Evolutionary conservation across 306 rosid genomes (phyloP), one percentile per base, ranked within the genome.

Genomic region (Lathyrus tuberosus): DNA sequence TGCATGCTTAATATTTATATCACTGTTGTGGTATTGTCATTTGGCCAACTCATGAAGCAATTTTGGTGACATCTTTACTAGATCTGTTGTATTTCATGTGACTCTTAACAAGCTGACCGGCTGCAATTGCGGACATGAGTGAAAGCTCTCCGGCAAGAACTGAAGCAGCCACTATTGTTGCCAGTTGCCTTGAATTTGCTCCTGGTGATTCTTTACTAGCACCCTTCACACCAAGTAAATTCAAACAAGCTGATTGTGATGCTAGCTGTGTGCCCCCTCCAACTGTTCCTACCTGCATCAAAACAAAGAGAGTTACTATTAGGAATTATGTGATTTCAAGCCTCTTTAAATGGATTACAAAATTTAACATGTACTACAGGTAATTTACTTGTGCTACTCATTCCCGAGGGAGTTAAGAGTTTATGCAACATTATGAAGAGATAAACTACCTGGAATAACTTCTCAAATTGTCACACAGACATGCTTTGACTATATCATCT

Each of bases 241-340:
- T 94, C 51, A 94, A 80, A 74, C 98, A 94, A 0, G 98, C 98
- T 5, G 98, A 83, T 35, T 94, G 98, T 3, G 98, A 90, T 10
- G 97, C 94, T 0, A 94, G 88, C 42, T 94, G 96, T n/a, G 98
- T 94, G 5, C 98, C 98, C 40, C 98, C 98, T 70, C 98, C 98
- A 16, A 94, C 95, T 0, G 98, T 94, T 3, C 98, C 98, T 31
- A 94, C 98, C 97, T 89, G 80, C 57, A 64, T 51, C 57, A 17
- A 51, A 51, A 51, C 18, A 17, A 18, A 51, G 22, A 51, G 3
- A 11, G 8, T 49, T 17, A 48, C 56, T 17, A 18, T 24, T 49
- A 49, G 5, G 24, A 17, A 20, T 17, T 17, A 8, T 47, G 26
- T 49, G 57, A 49, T 8, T 49, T 49, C 10, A 49, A 16, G 57